These are phyloP conservation scores for Moelleriella libera DNA, from an alignment of 2,329 filamentous ascomycete species.

Conservation along the genomic window DNA sequence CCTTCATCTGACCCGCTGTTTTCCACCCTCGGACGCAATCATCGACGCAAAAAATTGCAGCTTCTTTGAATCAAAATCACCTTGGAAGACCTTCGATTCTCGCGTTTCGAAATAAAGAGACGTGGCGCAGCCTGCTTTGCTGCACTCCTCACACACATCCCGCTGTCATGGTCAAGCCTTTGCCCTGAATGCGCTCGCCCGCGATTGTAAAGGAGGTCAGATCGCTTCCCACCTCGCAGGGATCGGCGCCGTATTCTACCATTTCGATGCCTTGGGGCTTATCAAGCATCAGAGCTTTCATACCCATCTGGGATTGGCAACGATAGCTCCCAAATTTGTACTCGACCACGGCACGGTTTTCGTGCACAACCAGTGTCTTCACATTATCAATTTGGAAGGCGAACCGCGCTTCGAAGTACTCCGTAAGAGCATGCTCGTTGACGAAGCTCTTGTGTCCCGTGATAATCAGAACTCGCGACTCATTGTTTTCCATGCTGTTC, in stretches of 20 bases:
- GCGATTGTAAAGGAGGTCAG: conserved; percentile 17
- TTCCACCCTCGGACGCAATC: background rate
- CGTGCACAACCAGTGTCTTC: conserved; percentile 13
- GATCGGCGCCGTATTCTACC: conserved; percentile 23
- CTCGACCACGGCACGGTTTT: conserved; percentile 23
- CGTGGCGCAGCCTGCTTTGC: too few species aligned
- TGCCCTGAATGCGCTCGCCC: conserved; percentile 17
- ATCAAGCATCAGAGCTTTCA: conserved; percentile 22
- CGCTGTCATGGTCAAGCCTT: conserved; percentile 7
- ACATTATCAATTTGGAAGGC: conserved; percentile 33
- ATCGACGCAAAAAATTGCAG: background rate
- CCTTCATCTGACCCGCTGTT: background rate
- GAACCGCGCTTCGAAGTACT: conserved; percentile 27
- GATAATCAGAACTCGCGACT: conserved; percentile 36
- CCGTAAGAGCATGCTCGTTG: conserved; percentile 22
- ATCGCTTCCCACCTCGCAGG: conserved; percentile 21
- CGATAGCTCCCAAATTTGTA: conserved; percentile 40
- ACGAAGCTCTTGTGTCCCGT: conserved; percentile 28
- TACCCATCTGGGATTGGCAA: conserved; percentile 37
- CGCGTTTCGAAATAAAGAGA: too few species aligned
- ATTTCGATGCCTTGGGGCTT: conserved; percentile 18
- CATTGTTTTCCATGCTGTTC: conserved; percentile 11
- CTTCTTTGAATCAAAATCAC: background rate
- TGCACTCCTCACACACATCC: background rate
- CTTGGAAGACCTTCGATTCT: background rate